Percentiles rank a stretch among this genome's conserved stretches.
phyloP scores from a whole-genome alignment of 148 eudicot species.

The Cornus suecica region DNA sequence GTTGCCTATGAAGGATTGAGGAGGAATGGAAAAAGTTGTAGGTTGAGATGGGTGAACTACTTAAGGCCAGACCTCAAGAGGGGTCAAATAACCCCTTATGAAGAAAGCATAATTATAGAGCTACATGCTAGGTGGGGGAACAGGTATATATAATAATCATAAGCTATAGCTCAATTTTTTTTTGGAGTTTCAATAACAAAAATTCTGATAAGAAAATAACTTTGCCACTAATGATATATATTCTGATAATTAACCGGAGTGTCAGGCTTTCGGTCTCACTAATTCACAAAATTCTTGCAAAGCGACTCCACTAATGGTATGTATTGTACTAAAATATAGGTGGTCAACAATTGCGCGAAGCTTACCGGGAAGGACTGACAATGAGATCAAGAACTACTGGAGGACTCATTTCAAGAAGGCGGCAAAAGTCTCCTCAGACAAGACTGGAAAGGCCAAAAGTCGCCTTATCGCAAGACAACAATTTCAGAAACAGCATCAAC shows the following conservation, averaged over 20 bases:
- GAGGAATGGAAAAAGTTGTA: constrained; percentile 63
- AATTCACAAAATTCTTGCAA: too few species aligned
- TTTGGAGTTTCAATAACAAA: neutral
- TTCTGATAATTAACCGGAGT: too few species aligned
- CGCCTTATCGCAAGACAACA: constrained; percentile 37
- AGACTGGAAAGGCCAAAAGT: constrained; percentile 25
- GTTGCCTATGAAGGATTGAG: constrained; percentile 32
- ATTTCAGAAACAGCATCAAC: constrained; percentile 30
- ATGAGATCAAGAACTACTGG: constrained; percentile 83
- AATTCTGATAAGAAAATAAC: neutral
- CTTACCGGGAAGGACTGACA: constrained; percentile 76
- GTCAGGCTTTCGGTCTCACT: too few species aligned
- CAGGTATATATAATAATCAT: constrained; percentile 34
- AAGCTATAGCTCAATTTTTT: neutral
- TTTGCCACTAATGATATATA: neutral
- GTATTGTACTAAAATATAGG: constrained; percentile 20
- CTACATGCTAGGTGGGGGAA: constrained; percentile 67
- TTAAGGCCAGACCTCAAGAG: constrained; percentile 61
- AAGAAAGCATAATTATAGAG: constrained; percentile 49
- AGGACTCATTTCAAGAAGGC: constrained; percentile 68
- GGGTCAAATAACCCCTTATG: constrained; percentile 62
- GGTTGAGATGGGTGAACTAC: constrained; percentile 66
- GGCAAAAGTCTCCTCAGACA: constrained; percentile 16
- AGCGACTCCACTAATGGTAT: too few species aligned
- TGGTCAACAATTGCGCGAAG: constrained; percentile 82